Evolutionary conservation across 305 asterid species (phyloP).

Genomic region (Caryopteris hybrid): DNA sequence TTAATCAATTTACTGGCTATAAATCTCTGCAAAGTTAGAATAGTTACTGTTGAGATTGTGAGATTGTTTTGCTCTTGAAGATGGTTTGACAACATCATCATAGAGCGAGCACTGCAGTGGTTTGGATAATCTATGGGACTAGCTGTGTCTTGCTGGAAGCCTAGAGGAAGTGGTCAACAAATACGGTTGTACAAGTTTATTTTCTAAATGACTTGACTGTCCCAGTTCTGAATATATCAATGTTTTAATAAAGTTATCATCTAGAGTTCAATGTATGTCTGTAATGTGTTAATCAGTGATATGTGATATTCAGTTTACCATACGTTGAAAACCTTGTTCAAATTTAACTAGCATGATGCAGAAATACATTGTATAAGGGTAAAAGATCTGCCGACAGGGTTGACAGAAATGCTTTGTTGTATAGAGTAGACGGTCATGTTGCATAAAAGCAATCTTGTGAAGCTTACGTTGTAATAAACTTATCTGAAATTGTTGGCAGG

Average conservation of each 20-base stretch:
- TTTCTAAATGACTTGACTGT: no score
- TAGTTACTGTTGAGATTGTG: not conserved
- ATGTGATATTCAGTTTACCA: not conserved
- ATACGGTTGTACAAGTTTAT: no score
- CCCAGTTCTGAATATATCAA: not conserved
- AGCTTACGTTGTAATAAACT: constrained; percentile 10
- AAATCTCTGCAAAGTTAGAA: not conserved
- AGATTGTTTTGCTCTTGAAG: not conserved
- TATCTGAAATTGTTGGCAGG: constrained; percentile 45
- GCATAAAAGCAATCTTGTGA: not conserved
- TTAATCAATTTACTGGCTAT: not conserved
- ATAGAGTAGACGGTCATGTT: not conserved
- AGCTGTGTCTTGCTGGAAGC: no score
- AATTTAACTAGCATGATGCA: not conserved
- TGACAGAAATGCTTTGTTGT: not conserved
- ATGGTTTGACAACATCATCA: not conserved
- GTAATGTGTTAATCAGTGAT: not conserved
- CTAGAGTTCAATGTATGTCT: no score
- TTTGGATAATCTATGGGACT: no score
- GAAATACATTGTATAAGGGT: not conserved
- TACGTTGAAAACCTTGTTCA: not conserved
- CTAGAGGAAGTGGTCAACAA: no score
- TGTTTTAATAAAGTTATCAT: not conserved
- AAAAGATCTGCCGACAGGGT: not conserved
- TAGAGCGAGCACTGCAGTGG: no score